Percentiles rank a stretch among this genome's conserved stretches.
phyloP scores from a whole-genome alignment of 2,329 filamentous ascomycete genomes.

The Claviceps purpurea region DNA sequence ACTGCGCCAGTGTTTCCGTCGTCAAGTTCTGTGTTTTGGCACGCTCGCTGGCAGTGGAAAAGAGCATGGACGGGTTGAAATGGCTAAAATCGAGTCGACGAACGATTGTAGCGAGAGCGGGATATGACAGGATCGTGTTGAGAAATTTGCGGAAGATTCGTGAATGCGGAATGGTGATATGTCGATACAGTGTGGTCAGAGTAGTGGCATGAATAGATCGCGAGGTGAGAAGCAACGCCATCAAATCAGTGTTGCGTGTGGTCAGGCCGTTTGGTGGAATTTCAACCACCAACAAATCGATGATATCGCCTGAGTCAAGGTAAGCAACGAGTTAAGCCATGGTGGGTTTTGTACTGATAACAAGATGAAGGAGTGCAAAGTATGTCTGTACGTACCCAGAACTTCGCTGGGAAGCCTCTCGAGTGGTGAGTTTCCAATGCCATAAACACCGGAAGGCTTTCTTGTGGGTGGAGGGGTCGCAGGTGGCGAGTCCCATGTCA shows the following conservation, averaged over 20 bases:
- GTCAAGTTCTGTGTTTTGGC: conserved; percentile 65
- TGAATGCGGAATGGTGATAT: conserved; percentile 73
- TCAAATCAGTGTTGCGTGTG: conserved; percentile 64
- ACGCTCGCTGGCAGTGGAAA: conserved; percentile 62
- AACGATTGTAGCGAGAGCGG: conserved; percentile 59
- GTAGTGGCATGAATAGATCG: conserved; percentile 59
- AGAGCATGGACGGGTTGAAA: conserved; percentile 68
- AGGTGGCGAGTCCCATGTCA: conserved; percentile 37
- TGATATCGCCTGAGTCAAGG: conserved; percentile 46
- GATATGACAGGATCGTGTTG: conserved; percentile 51
- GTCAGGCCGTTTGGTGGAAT: conserved; percentile 59
- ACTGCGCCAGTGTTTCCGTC: conserved; percentile 56
- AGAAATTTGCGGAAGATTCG: conserved; percentile 74
- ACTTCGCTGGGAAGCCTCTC: conserved; percentile 60
- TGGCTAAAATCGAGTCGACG: conserved; percentile 73
- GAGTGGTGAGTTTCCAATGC: conserved; percentile 40
- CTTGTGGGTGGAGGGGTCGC: conserved; percentile 18
- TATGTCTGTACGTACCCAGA: conserved; percentile 42
- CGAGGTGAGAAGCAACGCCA: conserved; percentile 66
- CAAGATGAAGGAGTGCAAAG: not conserved
- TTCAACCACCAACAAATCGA: conserved; percentile 61
- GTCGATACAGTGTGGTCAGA: conserved; percentile 60
- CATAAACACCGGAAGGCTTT: conserved; percentile 16
- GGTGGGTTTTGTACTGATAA: not conserved
- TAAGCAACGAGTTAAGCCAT: not conserved